Percentiles rank a stretch among this genome's conserved stretches.
Evolutionary conservation across 305 asterid genomes (phyloP).

Genomic region (Solanum hybrid): DNA sequence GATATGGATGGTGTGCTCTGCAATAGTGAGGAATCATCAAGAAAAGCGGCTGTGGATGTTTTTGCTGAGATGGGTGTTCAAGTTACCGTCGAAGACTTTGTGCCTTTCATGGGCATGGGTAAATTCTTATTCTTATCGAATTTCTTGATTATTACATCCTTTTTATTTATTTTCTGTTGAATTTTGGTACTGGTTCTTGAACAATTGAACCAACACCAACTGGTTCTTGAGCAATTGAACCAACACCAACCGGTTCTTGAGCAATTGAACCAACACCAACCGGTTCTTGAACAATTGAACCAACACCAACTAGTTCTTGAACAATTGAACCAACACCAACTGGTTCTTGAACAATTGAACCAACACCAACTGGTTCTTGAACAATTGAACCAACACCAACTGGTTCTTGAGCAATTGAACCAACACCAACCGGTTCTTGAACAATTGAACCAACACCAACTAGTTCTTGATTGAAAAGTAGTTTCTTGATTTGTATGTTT

Average conservation of each 20-base stretch:
- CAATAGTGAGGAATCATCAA: constrained; percentile 83
- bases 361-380: not conserved
- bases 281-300: not conserved
- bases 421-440: not conserved
- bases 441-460: not conserved
- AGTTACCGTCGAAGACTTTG: constrained; percentile 73
- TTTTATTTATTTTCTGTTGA: not conserved
- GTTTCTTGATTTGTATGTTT: not conserved
- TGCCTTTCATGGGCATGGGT: constrained; percentile 98
- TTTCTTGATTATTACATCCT: not conserved
- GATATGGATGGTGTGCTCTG: constrained; percentile 98
- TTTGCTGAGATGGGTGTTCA: constrained; percentile 92
- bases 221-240: not conserved
- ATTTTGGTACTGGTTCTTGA: not conserved
- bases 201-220: not conserved
- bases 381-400: too few relatives aligned
- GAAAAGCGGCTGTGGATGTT: constrained; percentile 86
- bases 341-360: not conserved
- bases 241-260: not conserved
- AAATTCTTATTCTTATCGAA: not conserved
- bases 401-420: not conserved
- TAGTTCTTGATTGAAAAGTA: not conserved
- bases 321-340: not conserved
- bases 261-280: not conserved
- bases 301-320: not conserved